Evolutionary conservation across 1,284 basidiomycete species (phyloP).

Genomic region (Tausonia pullulans): DNA sequence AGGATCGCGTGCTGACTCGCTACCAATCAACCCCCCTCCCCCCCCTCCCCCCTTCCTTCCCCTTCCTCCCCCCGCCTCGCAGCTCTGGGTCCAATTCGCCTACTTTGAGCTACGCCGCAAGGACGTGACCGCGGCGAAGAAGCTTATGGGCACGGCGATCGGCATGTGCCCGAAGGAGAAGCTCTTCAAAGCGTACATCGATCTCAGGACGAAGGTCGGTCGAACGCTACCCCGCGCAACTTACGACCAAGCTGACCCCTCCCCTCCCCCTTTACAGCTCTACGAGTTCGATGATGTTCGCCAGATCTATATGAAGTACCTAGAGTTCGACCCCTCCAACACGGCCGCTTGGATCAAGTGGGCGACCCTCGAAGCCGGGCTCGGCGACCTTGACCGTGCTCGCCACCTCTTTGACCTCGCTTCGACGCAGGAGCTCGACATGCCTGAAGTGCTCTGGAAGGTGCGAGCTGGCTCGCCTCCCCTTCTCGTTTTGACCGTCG

Average conservation of each 20-base stretch:
- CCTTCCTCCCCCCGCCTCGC: constrained; percentile 53
- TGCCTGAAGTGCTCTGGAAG: constrained; percentile 98
- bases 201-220: constrained; percentile 74
- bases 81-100: constrained; percentile 77
- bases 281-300: constrained; percentile 88
- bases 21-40: too few species aligned
- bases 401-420: constrained; percentile 94
- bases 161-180: constrained; percentile 94
- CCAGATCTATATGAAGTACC: constrained; percentile 84
- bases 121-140: constrained; percentile 73
- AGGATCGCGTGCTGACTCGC: background rate
- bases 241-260: background rate
- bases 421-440: constrained; percentile 85
- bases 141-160: constrained; percentile 78
- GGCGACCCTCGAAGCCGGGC: constrained; percentile 83
- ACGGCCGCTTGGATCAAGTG: constrained; percentile 94
- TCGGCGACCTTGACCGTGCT: constrained; percentile 83
- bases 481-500: too few species aligned
- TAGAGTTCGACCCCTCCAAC: constrained; percentile 85
- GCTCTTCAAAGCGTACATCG: constrained; percentile 86
- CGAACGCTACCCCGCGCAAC: background rate
- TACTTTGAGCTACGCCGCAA: constrained; percentile 82
- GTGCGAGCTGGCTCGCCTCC: constrained; percentile 13
- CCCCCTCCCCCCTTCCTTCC: background rate
- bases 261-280: constrained; percentile 25